phyloP scores from a whole-genome alignment of 169 alveolate species.

The Perkinsus olseni region DNA sequence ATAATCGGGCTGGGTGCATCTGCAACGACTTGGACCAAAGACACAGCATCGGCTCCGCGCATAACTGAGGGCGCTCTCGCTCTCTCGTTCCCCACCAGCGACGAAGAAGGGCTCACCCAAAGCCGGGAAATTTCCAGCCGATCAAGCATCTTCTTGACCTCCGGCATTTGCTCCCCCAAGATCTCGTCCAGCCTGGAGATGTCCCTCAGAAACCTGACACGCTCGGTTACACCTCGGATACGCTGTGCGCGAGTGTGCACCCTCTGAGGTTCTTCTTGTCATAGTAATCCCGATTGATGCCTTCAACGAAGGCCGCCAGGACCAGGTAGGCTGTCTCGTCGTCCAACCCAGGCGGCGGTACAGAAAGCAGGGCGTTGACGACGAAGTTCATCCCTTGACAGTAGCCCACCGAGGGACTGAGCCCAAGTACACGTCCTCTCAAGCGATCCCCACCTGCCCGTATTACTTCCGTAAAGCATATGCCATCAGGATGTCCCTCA shows the following conservation, averaged over 20 bases:
- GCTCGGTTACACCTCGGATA: background rate
- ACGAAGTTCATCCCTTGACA: background rate
- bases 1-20: background rate
- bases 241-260: background rate
- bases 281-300: background rate
- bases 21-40: background rate
- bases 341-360: background rate
- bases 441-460: background rate
- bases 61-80: background rate
- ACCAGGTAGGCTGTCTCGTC: background rate
- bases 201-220: background rate
- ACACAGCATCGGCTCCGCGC: background rate
- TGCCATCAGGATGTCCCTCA: background rate
- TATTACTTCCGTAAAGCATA: background rate
- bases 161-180: background rate
- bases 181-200: background rate
- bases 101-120: background rate
- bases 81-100: background rate
- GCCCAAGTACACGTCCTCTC: background rate
- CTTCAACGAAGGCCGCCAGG: background rate
- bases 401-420: background rate
- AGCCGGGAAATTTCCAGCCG: background rate
- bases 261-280: conserved; percentile 1
- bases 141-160: background rate
- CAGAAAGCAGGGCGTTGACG: background rate